Percentiles rank a stretch among this genome's conserved stretches.
Evolutionary conservation across 768 basidiomycete genomes (phyloP).

Genomic region (Suillus lakei): DNA sequence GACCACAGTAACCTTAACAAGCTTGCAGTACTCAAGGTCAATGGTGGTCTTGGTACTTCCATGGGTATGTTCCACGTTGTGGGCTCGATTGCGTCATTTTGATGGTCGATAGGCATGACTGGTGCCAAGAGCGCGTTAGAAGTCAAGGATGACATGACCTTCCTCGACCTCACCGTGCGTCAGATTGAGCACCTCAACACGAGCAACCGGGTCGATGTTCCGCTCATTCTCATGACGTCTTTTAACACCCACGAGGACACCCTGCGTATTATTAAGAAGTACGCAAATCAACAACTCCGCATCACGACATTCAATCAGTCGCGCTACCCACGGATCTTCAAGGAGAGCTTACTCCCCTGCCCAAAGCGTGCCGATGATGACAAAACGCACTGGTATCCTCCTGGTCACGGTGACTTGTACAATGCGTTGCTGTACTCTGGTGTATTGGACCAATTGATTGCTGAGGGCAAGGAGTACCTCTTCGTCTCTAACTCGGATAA

Average conservation of each 20-base stretch:
- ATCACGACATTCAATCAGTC: constrained; percentile 77
- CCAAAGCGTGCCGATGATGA: constrained; percentile 61
- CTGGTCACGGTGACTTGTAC: constrained; percentile 78
- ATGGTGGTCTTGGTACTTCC: constrained; percentile 75
- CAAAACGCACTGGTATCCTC: constrained; percentile 78
- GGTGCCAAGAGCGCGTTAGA: constrained; percentile 76
- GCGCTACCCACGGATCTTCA: constrained; percentile 73
- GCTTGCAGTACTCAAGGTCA: constrained; percentile 79
- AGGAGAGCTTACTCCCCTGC: constrained; percentile 68
- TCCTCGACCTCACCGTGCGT: constrained; percentile 67
- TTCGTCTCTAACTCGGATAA: constrained; percentile 83
- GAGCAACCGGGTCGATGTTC: constrained; percentile 65
- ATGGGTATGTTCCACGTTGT: constrained; percentile 44
- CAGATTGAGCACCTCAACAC: constrained; percentile 76
- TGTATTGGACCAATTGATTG: constrained; percentile 71
- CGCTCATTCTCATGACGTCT: constrained; percentile 82
- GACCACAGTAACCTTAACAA: constrained; percentile 61
- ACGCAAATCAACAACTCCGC: constrained; percentile 77
- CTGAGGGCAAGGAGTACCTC: constrained; percentile 77
- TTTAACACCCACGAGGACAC: constrained; percentile 85
- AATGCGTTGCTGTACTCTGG: constrained; percentile 74
- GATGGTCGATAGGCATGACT: constrained; percentile 46
- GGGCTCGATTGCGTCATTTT: constrained; percentile 1
- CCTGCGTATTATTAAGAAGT: constrained; percentile 78
- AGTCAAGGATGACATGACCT: constrained; percentile 74